Conservation (phyloP, 148 eudicot species). For the Fagopyrum esculentum region DNA sequence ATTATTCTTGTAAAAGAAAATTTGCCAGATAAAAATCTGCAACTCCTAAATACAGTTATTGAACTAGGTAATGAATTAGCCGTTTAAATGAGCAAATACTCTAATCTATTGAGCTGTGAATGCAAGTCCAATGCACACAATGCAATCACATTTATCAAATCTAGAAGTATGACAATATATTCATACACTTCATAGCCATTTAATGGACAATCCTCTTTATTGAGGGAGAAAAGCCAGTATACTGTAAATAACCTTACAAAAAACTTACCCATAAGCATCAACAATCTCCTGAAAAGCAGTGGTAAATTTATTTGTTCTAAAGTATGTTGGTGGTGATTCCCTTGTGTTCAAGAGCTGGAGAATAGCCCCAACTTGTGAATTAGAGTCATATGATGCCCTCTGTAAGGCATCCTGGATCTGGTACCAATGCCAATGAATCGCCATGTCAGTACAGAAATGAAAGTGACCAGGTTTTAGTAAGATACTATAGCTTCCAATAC, state of each 20-base stretch:
- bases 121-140: neutral
- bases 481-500: neutral
- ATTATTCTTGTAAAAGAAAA: neutral
- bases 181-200: neutral
- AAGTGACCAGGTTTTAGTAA: neutral
- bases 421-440: slow-evolving; percentile 9
- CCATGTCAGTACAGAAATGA: neutral
- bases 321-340: slow-evolving; percentile 92
- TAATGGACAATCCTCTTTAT: neutral
- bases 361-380: slow-evolving; percentile 90
- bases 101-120: neutral
- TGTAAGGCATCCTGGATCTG: slow-evolving; percentile 92
- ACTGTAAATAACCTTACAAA: neutral
- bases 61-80: neutral
- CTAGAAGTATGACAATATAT: neutral
- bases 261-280: slow-evolving; percentile 94
- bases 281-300: slow-evolving; percentile 82
- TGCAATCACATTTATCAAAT: neutral
- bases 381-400: slow-evolving; percentile 69
- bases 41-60: neutral
- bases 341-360: slow-evolving; percentile 78
- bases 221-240: neutral
- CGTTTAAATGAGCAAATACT: neutral
- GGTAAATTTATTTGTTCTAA: slow-evolving; percentile 81
- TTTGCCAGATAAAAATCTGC: neutral